Base-by-base conservation (phyloP, 306 rosid genomes). In the Corylus avellana region DNA sequence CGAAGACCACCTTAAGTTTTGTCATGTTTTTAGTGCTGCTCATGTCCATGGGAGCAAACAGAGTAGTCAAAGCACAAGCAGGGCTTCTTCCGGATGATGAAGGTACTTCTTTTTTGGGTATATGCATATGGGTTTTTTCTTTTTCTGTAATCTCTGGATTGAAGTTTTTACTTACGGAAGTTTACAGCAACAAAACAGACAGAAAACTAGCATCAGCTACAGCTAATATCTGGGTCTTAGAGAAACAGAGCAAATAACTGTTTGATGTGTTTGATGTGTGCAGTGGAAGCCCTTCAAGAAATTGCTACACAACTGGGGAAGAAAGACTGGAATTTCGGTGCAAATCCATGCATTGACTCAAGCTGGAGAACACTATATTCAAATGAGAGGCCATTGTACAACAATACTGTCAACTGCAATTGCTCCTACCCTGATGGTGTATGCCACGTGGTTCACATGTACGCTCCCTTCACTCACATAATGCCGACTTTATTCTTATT, bases 21-120 rank as follows among this genome's bases (percentile, higher is more conserved):
- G 8, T 46, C 18, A 0, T 70, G 53, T 14, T 49, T 49, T 0
- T 49, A 49, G 53, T 49, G 25, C 49, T 81, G 8, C 1, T 80
- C 35, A 9, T 57, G 53, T 11, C 3, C 53, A 17, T 70, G 54
- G 73, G 66, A 77, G 77, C 57, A 7, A 61, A 22, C 67, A 71
- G 49, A 59, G 62, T 53, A 4, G 51, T 49, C 62, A 47, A 71
- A 61, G 80, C 68, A 49, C 77, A 81, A 32, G 62, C 18, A 13
- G 80, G 74, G 48, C 72, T 74, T 81, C 81, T 76, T 76, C 80
- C 84, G 0, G 5, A 77, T 27, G 73, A 53, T 50, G 84, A 81
- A 61, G 84, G 84, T 81, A 12, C 51, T 1, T 18, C 61, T 13
- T 32, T 3, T 11, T 58, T 4, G n/a, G n/a, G n/a, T 49, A 13